Evolutionary conservation across 2,329 filamentous ascomycete species (phyloP).

Genomic region (Raffaelea arxii): DNA sequence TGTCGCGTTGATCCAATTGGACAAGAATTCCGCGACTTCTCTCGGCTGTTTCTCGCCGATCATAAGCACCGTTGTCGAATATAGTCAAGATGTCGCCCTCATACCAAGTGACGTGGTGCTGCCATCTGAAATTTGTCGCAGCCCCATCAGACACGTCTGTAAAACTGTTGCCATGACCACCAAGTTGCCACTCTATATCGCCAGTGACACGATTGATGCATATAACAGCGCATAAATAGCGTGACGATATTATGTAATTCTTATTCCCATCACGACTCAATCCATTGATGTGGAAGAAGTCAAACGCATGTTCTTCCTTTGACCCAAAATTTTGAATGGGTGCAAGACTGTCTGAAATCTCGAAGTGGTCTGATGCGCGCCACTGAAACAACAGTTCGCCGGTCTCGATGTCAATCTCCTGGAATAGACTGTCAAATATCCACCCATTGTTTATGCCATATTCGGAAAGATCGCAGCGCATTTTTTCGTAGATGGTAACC

Average conservation of each 20-base stretch:
- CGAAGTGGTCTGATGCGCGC: constrained; percentile 25
- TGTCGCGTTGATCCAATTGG: constrained; percentile 24
- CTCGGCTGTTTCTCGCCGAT: constrained; percentile 1
- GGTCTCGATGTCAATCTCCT: constrained; percentile 41
- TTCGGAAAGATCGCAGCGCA: constrained; percentile 30
- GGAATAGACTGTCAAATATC: constrained; percentile 25
- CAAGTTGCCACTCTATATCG: constrained; percentile 41
- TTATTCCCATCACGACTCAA: constrained; percentile 39
- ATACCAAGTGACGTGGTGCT: constrained; percentile 35
- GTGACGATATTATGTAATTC: constrained; percentile 45
- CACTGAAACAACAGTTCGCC: constrained; percentile 40
- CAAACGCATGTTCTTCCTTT: constrained; percentile 29
- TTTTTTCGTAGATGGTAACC: constrained; percentile 43
- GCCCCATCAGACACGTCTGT: constrained; percentile 20
- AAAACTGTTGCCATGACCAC: constrained; percentile 37
- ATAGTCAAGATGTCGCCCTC: constrained; percentile 30
- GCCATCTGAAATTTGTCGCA: constrained; percentile 34
- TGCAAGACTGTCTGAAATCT: constrained; percentile 10
- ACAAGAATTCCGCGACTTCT: constrained; percentile 25
- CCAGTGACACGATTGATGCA: constrained; percentile 36
- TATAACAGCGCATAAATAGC: constrained; percentile 35
- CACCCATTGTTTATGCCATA: constrained; percentile 25
- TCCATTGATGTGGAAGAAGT: constrained; percentile 49
- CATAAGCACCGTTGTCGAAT: constrained; percentile 35
- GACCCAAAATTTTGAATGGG: constrained; percentile 12